Evolutionary conservation across 2,329 filamentous ascomycete genomes (phyloP).

Genomic region (Torrubiellomyces zombiae): DNA sequence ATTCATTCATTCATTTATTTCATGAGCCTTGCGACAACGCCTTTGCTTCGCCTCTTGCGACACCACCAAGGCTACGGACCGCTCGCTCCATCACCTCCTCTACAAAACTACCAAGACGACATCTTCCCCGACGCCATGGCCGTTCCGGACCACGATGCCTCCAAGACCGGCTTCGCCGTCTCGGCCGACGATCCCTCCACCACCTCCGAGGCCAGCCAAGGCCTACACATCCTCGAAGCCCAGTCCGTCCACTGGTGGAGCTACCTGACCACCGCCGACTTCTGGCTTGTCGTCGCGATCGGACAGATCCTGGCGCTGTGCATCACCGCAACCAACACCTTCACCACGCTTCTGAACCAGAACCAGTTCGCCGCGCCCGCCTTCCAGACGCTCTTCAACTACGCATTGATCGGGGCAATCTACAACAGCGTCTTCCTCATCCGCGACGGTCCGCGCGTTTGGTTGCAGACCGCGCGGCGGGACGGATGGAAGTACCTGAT

Average conservation of each 20-base stretch:
- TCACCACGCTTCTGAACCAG: slow-evolving; percentile 55
- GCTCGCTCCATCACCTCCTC: neutral
- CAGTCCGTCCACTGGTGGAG: slow-evolving; percentile 43
- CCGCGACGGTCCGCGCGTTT: slow-evolving; percentile 60
- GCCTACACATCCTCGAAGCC: slow-evolving; percentile 37
- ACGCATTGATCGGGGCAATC: slow-evolving; percentile 64
- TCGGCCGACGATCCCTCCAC: slow-evolving; percentile 5
- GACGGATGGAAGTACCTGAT: slow-evolving; percentile 93
- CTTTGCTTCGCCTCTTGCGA: too few species aligned
- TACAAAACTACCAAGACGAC: neutral
- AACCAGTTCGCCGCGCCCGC: slow-evolving; percentile 68
- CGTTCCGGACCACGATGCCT: neutral
- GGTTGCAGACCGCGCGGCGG: slow-evolving; percentile 41
- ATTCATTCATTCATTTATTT: too few species aligned
- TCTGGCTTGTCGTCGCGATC: slow-evolving; percentile 67
- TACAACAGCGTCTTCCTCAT: slow-evolving; percentile 70
- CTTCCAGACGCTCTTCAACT: slow-evolving; percentile 94
- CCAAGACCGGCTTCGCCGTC: slow-evolving; percentile 8
- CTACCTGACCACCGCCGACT: slow-evolving; percentile 71
- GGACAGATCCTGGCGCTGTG: slow-evolving; percentile 77
- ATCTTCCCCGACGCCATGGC: slow-evolving; percentile 1
- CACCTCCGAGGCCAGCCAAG: slow-evolving; percentile 26
- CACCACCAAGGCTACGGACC: slow-evolving; percentile 1
- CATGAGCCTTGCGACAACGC: too few species aligned
- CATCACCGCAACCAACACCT: slow-evolving; percentile 86